A percentile compares a stretch with the other conserved stretches of the same genome.
Conservation (phyloP, 768 basidiomycete species). For the Tubosaeta sp. region DNA sequence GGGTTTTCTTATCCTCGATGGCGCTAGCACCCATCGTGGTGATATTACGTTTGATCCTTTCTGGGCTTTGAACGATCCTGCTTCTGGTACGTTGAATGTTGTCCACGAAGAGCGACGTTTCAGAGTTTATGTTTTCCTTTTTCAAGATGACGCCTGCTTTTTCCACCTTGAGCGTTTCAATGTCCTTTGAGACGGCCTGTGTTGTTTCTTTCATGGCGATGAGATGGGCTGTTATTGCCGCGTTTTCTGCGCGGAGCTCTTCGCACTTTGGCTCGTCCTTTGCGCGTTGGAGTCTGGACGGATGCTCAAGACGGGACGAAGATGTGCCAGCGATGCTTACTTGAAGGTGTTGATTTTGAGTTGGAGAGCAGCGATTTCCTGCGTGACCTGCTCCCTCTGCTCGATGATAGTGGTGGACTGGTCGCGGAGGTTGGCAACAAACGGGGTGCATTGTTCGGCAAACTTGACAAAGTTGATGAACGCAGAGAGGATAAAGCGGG, state of each 20-base stretch:
- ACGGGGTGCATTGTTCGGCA: constrained; percentile 65
- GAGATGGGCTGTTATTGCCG: constrained; percentile 56
- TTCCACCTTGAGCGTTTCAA: constrained; percentile 69
- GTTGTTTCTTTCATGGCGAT: constrained; percentile 68
- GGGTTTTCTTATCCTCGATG: constrained; percentile 64
- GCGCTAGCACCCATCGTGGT: constrained; percentile 65
- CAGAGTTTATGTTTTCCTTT: constrained; percentile 63
- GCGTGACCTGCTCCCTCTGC: constrained; percentile 56
- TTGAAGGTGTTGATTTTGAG: constrained; percentile 51
- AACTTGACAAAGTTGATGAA: constrained; percentile 95
- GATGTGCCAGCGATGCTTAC: constrained; percentile 34
- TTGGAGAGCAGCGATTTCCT: constrained; percentile 46
- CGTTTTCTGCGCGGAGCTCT: constrained; percentile 56
- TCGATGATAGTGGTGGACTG: constrained; percentile 51
- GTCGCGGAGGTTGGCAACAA: constrained; percentile 59
- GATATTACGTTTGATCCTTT: constrained; percentile 82
- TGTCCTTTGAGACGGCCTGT: constrained; percentile 52
- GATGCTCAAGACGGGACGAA: not conserved
- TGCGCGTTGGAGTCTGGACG: constrained; percentile 52
- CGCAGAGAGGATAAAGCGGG: constrained; percentile 72
- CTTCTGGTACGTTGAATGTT: constrained; percentile 59
- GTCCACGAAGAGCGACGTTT: constrained; percentile 56
- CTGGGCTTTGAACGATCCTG: constrained; percentile 88
- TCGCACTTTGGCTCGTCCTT: constrained; percentile 69
- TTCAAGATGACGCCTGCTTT: constrained; percentile 59